Evolutionary conservation across 2,329 filamentous ascomycete species (phyloP).

Genomic region (Leptographium wingfieldii): DNA sequence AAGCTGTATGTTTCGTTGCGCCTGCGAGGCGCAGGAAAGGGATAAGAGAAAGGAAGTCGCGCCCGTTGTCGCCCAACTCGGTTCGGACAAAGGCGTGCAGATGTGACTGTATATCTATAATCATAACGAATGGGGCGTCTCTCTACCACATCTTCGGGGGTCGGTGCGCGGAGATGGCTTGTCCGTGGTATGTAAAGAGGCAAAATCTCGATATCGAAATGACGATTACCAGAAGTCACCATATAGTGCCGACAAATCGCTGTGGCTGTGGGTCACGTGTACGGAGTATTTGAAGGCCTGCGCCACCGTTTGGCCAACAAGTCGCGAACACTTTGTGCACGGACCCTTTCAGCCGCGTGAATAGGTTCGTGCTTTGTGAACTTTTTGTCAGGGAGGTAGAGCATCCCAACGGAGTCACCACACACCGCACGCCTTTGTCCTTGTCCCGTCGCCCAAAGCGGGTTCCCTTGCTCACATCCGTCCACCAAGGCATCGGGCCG

Average conservation of each 20-base stretch:
- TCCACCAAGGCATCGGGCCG: background rate
- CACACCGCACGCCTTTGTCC: background rate
- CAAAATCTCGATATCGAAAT: too few relatives aligned
- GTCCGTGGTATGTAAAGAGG: background rate
- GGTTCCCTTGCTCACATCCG: background rate
- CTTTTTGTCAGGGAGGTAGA: background rate
- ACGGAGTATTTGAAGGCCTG: background rate
- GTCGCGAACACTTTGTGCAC: background rate
- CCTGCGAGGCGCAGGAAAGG: background rate
- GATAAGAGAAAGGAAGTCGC: background rate
- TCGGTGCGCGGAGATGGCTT: background rate
- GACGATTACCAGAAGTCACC: too few relatives aligned
- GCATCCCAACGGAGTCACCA: background rate
- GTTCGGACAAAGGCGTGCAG: background rate
- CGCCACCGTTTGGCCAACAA: background rate
- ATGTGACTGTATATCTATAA: background rate
- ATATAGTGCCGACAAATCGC: too few relatives aligned
- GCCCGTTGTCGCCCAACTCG: background rate
- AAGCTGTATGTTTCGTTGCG: background rate
- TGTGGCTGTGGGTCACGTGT: background rate
- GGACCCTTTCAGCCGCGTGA: constrained; percentile 2
- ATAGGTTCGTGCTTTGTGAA: background rate
- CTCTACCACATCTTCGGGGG: background rate
- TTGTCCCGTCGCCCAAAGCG: background rate
- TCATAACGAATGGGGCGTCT: background rate